phyloP scores from a whole-genome alignment of 768 basidiomycete species.

The Termitomyces titanicus region DNA sequence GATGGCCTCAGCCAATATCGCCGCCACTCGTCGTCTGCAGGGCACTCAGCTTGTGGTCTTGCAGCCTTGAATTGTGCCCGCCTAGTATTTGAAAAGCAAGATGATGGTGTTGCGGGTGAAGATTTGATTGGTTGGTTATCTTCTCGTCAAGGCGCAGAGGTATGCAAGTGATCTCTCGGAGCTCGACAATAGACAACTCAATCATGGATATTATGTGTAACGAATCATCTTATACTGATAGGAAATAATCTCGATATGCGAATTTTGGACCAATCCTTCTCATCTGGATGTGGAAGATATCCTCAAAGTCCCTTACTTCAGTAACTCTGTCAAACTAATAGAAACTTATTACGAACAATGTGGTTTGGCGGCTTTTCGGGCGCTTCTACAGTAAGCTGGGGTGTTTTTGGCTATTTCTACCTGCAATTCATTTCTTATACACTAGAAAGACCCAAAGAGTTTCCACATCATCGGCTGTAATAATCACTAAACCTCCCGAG shows the following conservation, averaged over 20 bases:
- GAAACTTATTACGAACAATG: constrained; percentile 35
- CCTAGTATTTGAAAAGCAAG: constrained; percentile 37
- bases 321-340: constrained; percentile 30
- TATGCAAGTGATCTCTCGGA: constrained; percentile 11
- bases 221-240: constrained; percentile 27
- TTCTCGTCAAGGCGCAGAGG: constrained; percentile 32
- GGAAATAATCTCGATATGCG: constrained; percentile 57
- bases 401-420: constrained; percentile 15
- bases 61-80: constrained; percentile 65
- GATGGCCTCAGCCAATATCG: constrained; percentile 54
- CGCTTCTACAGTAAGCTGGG: constrained; percentile 25
- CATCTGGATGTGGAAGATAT: constrained; percentile 62
- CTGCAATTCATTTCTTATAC: not conserved
- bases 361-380: constrained; percentile 20
- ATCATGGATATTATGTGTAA: not conserved
- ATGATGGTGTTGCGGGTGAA: constrained; percentile 22
- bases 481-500: constrained; percentile 72
- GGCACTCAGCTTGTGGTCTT: constrained; percentile 55
- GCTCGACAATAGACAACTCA: not conserved
- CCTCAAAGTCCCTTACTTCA: constrained; percentile 44
- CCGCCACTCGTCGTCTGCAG: constrained; percentile 31
- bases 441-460: constrained; percentile 24
- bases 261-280: constrained; percentile 46
- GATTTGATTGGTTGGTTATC: constrained; percentile 31
- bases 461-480: constrained; percentile 30